phyloP scores from a whole-genome alignment of 805 yeast species.

The Spathaspora gorwiae region DNA sequence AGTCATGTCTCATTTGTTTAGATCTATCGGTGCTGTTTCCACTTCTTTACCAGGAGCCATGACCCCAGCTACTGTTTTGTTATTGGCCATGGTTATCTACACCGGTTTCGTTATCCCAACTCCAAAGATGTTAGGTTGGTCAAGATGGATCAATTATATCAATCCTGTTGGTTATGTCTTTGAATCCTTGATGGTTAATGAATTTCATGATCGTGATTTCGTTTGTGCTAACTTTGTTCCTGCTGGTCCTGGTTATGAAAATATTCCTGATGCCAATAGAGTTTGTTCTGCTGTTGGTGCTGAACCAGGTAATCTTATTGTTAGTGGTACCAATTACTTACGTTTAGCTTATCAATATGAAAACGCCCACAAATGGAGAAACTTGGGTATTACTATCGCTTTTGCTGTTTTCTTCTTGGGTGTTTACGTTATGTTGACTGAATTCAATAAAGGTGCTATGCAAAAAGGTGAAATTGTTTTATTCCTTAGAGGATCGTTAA shows the following conservation, averaged over 20 bases:
- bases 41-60: conserved; percentile 38
- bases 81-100: conserved; percentile 52
- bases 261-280: conserved; percentile 30
- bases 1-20: conserved; percentile 38
- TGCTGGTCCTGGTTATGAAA: conserved; percentile 49
- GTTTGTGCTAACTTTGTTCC: conserved; percentile 59
- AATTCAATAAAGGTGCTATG: conserved; percentile 37
- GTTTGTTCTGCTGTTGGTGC: conserved; percentile 65
- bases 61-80: conserved; percentile 42
- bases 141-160: conserved; percentile 45
- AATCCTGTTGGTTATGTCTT: conserved; percentile 40
- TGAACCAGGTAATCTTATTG: conserved; percentile 45
- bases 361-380: conserved; percentile 71
- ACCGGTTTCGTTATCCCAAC: conserved; percentile 44
- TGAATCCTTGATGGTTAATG: conserved; percentile 62
- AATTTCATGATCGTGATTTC: conserved; percentile 55
- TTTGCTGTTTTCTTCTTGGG: conserved; percentile 42
- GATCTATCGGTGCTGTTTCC: conserved; percentile 40
- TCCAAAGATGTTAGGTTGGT: conserved; percentile 59
- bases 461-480: conserved; percentile 40
- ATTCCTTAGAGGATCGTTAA: conserved; percentile 24
- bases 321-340: conserved; percentile 60
- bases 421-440: conserved; percentile 31
- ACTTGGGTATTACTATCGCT: conserved; percentile 62
- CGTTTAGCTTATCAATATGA: conserved; percentile 44